phyloP scores from a whole-genome alignment of 2,329 filamentous ascomycete species.

The Penicillium glabrum region DNA sequence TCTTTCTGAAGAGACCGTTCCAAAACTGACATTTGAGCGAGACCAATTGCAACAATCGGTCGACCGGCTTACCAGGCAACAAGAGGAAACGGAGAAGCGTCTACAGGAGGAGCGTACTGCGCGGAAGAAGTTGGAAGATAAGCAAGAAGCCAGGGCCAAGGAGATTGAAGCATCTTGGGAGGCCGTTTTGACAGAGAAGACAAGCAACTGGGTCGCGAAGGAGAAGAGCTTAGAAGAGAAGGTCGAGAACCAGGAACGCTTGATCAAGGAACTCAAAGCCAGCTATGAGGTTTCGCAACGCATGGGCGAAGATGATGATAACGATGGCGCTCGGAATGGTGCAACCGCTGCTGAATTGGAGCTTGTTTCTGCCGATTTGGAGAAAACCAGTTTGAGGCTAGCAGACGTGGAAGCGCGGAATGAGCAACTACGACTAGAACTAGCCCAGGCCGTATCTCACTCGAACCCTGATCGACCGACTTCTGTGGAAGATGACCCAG shows the following conservation, averaged over 20 bases:
- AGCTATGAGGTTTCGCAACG: constrained; percentile 96
- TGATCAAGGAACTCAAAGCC: constrained; percentile 92
- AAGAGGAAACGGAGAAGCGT: constrained; percentile 78
- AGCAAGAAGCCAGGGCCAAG: constrained; percentile 75
- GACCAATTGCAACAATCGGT: constrained; percentile 80
- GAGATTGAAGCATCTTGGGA: constrained; percentile 89
- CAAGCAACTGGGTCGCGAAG: constrained; percentile 93
- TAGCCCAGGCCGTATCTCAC: constrained; percentile 83
- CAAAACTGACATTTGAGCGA: constrained; percentile 86
- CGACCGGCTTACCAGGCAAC: constrained; percentile 70
- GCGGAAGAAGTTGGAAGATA: constrained; percentile 73
- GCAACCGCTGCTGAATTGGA: constrained; percentile 89
- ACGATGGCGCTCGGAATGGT: constrained; percentile 62
- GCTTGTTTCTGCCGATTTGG: constrained; percentile 86
- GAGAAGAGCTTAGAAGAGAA: constrained; percentile 91
- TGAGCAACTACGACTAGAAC: constrained; percentile 84
- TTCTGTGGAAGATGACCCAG: constrained; percentile 82
- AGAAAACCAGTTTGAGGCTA: constrained; percentile 80
- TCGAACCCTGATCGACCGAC: constrained; percentile 59
- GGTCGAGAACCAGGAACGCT: constrained; percentile 85
- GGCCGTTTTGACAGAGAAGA: constrained; percentile 87
- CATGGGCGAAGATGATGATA: constrained; percentile 68
- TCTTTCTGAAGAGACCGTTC: constrained; percentile 86
- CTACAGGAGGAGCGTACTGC: constrained; percentile 75
- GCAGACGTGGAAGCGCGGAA: constrained; percentile 93